Conservation (phyloP, 805 yeast species). For the Maudiozyma barnettii region DNA sequence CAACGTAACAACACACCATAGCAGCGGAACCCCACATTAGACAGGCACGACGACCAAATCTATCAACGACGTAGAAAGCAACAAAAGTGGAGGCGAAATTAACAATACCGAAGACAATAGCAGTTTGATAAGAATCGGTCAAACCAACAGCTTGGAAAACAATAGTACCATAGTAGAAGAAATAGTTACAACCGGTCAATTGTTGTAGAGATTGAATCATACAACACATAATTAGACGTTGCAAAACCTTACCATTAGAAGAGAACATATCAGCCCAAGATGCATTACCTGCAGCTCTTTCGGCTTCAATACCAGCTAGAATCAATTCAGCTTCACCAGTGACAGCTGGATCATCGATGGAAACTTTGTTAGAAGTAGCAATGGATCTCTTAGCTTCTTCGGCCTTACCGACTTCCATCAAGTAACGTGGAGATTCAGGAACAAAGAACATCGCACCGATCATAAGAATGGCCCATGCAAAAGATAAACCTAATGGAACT, state of each 20-base stretch:
- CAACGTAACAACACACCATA: constrained; percentile 33
- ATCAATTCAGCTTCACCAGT: constrained; percentile 41
- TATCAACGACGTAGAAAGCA: constrained; percentile 40
- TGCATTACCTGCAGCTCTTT: constrained; percentile 49
- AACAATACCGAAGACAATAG: constrained; percentile 46
- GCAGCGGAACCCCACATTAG: constrained; percentile 37
- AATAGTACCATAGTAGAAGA: constrained; percentile 54
- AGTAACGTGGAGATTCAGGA: constrained; percentile 67
- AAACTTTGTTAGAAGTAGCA: constrained; percentile 42
- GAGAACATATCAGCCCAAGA: constrained; percentile 38
- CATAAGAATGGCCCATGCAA: constrained; percentile 35
- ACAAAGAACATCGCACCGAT: constrained; percentile 35
- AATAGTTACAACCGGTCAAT: constrained; percentile 52
- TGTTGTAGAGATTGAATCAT: constrained; percentile 51
- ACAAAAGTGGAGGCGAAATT: constrained; percentile 45
- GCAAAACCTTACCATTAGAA: constrained; percentile 51
- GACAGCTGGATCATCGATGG: constrained; percentile 38
- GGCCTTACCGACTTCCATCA: constrained; percentile 41
- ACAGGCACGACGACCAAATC: constrained; percentile 39
- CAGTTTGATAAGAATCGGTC: constrained; percentile 43
- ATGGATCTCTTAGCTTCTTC: constrained; percentile 49
- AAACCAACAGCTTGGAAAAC: constrained; percentile 51
- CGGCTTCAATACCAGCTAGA: constrained; percentile 47
- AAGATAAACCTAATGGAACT: constrained; percentile 52
- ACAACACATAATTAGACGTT: constrained; percentile 38